Base-by-base conservation (phyloP, 2,329 filamentous ascomycete genomes). In the Monilinia polystroma region DNA sequence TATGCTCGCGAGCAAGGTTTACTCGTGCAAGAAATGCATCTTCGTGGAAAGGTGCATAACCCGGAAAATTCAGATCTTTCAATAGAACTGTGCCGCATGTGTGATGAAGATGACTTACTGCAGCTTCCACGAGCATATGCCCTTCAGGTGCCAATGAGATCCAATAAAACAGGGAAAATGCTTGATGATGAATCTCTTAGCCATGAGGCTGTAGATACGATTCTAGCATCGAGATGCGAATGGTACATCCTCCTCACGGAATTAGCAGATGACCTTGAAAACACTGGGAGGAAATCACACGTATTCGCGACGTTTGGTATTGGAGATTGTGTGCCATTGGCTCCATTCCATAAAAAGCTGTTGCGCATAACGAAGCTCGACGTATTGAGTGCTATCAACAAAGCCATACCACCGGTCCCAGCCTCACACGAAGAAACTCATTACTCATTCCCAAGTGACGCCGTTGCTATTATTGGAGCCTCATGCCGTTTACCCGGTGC, bases 401-500 rank as follows among this genome's bases (percentile, higher is more conserved):
- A 12, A 62, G 29, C 49, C 20, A 14, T 57, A 18, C 16, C 35
- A 29, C n/a, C 14, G 35, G 38, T 12, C 11, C 38, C 14, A 6
- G 11, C n/a, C n/a, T 41, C 12, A 20, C 29, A 35, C n/a, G 8
- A 60, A 32, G 57, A 59, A 62, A 23, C 4, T 18, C 12, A 64
- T 5, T 59, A 52, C 16, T n/a, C 26, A 7, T 66, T 41, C 35
- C 68, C 41, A 23, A 43, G 63, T 18, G 38, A 66, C 43, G 62
- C 77, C 14, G 81, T 85, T 54, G 83, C 82, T 6, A 77, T 85
- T 16, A 75, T 85, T 41, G 83, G 83, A 29, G 77, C 84, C 68
- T 81, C 81, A 11, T 80, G 83, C 55, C 79, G 83, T 11, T 83
- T 85, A 55, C 83, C 84, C 3, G 83, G 83, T 4, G 75, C 79